Percentiles rank a stretch among this genome's conserved stretches.
These are phyloP conservation scores for Fraxinus cuspidata DNA, from an alignment of 257 asterid species.

Conservation along the genomic window DNA sequence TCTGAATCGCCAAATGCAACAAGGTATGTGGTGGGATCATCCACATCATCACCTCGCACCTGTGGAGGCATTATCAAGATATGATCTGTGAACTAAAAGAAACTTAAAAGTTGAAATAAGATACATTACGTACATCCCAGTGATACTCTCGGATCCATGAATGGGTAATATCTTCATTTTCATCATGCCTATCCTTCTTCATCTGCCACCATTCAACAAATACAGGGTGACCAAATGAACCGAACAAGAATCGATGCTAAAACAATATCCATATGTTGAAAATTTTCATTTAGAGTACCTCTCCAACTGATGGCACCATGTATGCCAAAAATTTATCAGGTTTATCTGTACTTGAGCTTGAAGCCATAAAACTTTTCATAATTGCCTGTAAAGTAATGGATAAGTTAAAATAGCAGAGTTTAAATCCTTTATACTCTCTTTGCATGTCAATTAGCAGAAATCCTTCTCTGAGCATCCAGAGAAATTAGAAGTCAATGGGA, in stretches of 20 bases:
- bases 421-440: neutral
- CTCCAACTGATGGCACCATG: conserved; percentile 83
- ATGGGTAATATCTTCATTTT: conserved; percentile 77
- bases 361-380: conserved; percentile 79
- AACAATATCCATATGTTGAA: neutral
- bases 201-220: conserved; percentile 59
- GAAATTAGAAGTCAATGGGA: neutral
- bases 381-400: conserved; percentile 65
- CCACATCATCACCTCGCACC: conserved; percentile 65
- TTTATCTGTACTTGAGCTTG: conserved; percentile 57
- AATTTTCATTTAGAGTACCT: conserved; percentile 36
- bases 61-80: conserved; percentile 36
- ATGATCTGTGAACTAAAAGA: conserved; percentile 26
- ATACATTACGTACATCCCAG: conserved; percentile 73
- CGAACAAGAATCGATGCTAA: conserved; percentile 26
- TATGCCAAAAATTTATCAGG: conserved; percentile 92
- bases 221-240: conserved; percentile 15
- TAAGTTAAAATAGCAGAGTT: neutral
- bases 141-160: conserved; percentile 95
- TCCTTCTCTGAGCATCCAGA: neutral
- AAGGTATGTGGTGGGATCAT: conserved; percentile 72
- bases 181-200: conserved; percentile 84
- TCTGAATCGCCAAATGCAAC: conserved; percentile 48
- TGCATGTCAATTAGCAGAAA: neutral
- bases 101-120: neutral